Evolutionary conservation across 495 filamentous ascomycete genomes (phyloP), one percentile per base, ranked within the genome.

Genomic region (Glutinoglossum americanum): DNA sequence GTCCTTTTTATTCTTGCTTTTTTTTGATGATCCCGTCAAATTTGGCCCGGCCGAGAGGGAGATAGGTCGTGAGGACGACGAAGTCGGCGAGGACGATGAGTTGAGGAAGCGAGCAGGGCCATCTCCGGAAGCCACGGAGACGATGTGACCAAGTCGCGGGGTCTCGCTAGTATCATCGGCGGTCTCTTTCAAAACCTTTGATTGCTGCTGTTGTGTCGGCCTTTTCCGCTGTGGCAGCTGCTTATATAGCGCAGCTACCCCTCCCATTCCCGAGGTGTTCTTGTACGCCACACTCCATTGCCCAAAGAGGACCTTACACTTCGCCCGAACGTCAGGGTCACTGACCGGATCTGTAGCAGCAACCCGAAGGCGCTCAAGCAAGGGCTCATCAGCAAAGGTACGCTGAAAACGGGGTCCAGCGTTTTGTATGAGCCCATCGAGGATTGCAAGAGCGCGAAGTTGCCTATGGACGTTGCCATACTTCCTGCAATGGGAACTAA

Each of bases 381-480:
- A 72, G n/a, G 88, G 83, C 61, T 96, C 90, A 61, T 97, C 90
- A 25, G 82, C 85, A 66, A 97, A 96, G 28, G 72, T 74, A 17
- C 86, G 79, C 70, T 95, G 82, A 66, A 99, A 97, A 32, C 85
- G 80, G 13, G 84, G 77, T 2, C 89, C 90, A 19, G 87, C 88
- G 71, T 97, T 99, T 64, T 95, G 86, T 32, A 99, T 93, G 26
- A 97, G 73, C 48, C 84, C 89, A 67, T 99, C 92, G 3, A 99
- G 80, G 30, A 99, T 83, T 10, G 83, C 84, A 41, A 99, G 77
- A 56, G 93, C 85, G 45, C 93, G 80, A 6, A 99, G 74, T 67
- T 97, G 93, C 19, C 87, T 82, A 66, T 97, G 89, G 21, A 90
- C 72, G 61, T 79, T 94, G 56, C 93, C 93, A 68, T 99, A 99